phyloP scores from a whole-genome alignment of 2,329 filamentous ascomycete species.

The Bipolaris sorokiniana region DNA sequence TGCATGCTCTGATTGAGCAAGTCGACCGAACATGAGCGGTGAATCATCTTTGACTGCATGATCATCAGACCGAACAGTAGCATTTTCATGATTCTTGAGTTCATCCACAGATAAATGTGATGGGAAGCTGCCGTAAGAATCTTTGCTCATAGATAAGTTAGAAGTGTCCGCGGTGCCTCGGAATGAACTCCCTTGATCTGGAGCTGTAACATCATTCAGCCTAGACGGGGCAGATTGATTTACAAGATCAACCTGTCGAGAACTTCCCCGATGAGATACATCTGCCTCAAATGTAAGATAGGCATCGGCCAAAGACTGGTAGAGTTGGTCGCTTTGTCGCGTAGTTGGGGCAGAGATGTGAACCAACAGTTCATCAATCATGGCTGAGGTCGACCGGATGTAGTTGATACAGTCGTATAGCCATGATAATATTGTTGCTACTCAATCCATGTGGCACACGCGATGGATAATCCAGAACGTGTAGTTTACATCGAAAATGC shows the following conservation, averaged over 20 bases:
- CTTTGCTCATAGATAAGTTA: conserved; percentile 29
- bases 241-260: background rate
- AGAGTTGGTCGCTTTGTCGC: conserved; percentile 51
- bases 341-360: conserved; percentile 55
- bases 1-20: conserved; percentile 37
- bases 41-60: conserved; percentile 11
- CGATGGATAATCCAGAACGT: background rate
- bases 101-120: conserved; percentile 26
- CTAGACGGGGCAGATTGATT: background rate
- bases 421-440: conserved; percentile 12
- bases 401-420: conserved; percentile 7
- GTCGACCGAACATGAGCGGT: conserved; percentile 24
- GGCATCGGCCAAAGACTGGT: conserved; percentile 48
- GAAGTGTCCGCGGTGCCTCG: conserved; percentile 1
- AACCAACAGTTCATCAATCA: conserved; percentile 52
- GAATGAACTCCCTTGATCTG: background rate
- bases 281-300: conserved; percentile 49
- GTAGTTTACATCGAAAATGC: background rate
- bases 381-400: conserved; percentile 16
- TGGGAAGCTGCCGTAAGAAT: conserved; percentile 46
- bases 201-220: background rate
- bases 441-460: conserved; percentile 2
- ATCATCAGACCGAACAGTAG: background rate
- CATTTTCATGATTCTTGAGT: background rate
- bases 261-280: background rate